phyloP scores from a whole-genome alignment of 176 grass and related monocot genomes.

The Alopecurus myosuroides region DNA sequence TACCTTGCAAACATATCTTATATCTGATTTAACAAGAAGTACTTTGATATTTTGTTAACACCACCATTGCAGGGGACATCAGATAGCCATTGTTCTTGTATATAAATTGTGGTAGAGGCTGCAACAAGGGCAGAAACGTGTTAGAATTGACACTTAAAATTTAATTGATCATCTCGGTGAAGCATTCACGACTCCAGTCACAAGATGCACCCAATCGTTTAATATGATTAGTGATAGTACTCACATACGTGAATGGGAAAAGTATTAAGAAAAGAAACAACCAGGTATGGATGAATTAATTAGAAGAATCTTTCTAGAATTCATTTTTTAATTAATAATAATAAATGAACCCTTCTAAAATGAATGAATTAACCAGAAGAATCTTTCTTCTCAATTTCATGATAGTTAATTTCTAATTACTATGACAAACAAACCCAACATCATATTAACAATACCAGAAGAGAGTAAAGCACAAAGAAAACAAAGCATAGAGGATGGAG shows the following conservation, averaged over 20 bases:
- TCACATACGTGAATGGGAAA: slow-evolving; percentile 64
- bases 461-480: neutral
- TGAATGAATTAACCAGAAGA: slow-evolving; percentile 5
- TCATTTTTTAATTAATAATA: neutral
- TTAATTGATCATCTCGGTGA: slow-evolving; percentile 95
- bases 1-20: too few relatives aligned
- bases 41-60: too few relatives aligned
- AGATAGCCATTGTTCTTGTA: too few relatives aligned
- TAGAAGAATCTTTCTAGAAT: too few relatives aligned
- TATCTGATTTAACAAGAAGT: too few relatives aligned
- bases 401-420: neutral
- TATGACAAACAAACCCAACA: neutral
- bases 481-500: neutral
- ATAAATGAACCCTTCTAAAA: neutral
- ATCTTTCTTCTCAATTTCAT: neutral
- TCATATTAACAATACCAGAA: neutral
- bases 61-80: too few relatives aligned
- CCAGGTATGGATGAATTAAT: too few relatives aligned
- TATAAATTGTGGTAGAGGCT: too few relatives aligned
- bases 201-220: slow-evolving; percentile 94
- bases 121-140: too few relatives aligned
- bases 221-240: slow-evolving; percentile 95
- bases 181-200: slow-evolving; percentile 85
- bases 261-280: slow-evolving; percentile 8
- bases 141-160: slow-evolving; percentile 64